phyloP scores from a whole-genome alignment of 2,329 filamentous ascomycete genomes.

The Fusarium chaquense region DNA sequence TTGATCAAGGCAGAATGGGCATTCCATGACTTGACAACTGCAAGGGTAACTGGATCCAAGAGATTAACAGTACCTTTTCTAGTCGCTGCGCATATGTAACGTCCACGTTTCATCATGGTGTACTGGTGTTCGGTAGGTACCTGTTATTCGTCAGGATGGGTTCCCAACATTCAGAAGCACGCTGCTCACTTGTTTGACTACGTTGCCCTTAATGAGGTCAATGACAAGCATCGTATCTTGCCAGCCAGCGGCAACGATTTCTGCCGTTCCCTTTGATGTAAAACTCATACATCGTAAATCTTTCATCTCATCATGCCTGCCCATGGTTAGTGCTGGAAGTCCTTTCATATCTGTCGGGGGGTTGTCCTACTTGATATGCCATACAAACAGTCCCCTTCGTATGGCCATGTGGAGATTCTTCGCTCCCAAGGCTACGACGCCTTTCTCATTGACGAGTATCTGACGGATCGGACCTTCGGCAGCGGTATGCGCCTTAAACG shows the following conservation, averaged over 20 bases:
- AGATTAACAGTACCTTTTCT: constrained; percentile 85
- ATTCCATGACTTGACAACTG: constrained; percentile 87
- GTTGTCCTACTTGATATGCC: constrained; percentile 79
- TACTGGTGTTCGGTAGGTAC: constrained; percentile 81
- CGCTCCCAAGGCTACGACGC: constrained; percentile 85
- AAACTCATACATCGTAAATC: constrained; percentile 96
- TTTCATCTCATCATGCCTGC: constrained; percentile 79
- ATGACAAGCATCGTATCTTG: constrained; percentile 88
- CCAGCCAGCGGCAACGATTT: constrained; percentile 87
- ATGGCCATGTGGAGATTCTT: constrained; percentile 90
- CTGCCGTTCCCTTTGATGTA: constrained; percentile 83
- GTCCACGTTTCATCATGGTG: constrained; percentile 89
- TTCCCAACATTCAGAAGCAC: neutral
- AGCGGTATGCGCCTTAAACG: constrained; percentile 81
- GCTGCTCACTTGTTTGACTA: constrained; percentile 70
- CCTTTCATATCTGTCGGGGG: neutral
- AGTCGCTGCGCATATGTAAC: constrained; percentile 93
- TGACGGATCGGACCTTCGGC: constrained; percentile 86
- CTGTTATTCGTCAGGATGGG: constrained; percentile 57
- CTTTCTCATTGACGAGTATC: constrained; percentile 90
- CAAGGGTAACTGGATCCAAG: constrained; percentile 82
- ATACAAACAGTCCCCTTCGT: constrained; percentile 84
- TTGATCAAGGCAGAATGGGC: constrained; percentile 90
- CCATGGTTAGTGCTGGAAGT: constrained; percentile 34
- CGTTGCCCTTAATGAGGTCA: constrained; percentile 76